phyloP scores from a whole-genome alignment of 805 yeast genomes.

The Wickerhamomyces rabaulensis region DNA sequence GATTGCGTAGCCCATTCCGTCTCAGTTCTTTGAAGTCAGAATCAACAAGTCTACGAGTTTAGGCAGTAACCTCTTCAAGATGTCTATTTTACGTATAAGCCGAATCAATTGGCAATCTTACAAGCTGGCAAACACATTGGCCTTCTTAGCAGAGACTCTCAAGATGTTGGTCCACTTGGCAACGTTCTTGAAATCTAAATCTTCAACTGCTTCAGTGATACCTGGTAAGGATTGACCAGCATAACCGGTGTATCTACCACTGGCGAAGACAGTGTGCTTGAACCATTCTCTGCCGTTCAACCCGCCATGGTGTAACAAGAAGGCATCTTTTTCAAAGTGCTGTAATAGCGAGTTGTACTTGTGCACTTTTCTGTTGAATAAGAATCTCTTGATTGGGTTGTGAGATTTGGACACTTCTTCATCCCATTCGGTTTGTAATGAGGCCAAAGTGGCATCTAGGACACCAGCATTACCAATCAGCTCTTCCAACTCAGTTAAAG shows the following conservation, averaged over 20 bases:
- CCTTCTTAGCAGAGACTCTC: conserved; percentile 8
- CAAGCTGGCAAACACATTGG: conserved; percentile 1
- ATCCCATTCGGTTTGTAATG: conserved; percentile 25
- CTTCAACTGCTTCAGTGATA: conserved; percentile 48
- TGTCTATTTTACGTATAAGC: no score
- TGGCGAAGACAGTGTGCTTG: conserved; percentile 46
- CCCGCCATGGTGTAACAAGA: conserved; percentile 21
- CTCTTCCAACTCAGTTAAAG: conserved; percentile 22
- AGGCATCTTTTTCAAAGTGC: conserved; percentile 37
- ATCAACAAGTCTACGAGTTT: no score
- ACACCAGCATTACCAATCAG: conserved; percentile 19
- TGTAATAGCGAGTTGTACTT: conserved; percentile 32
- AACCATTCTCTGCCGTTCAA: conserved; percentile 40
- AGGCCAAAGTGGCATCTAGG: conserved; percentile 22
- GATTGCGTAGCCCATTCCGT: no score
- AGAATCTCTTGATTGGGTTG: conserved; percentile 28
- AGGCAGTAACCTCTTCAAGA: no score
- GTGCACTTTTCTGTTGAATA: conserved; percentile 22
- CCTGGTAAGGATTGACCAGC: conserved; percentile 51
- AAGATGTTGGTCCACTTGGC: conserved; percentile 24
- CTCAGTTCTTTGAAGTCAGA: no score
- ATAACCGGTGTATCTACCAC: conserved; percentile 54
- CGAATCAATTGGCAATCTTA: neutral
- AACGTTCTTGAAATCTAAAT: conserved; percentile 29
- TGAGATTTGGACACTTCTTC: conserved; percentile 21